Evolutionary conservation across 768 basidiomycete genomes (phyloP).

Genomic region (Tulasnella sp.): DNA sequence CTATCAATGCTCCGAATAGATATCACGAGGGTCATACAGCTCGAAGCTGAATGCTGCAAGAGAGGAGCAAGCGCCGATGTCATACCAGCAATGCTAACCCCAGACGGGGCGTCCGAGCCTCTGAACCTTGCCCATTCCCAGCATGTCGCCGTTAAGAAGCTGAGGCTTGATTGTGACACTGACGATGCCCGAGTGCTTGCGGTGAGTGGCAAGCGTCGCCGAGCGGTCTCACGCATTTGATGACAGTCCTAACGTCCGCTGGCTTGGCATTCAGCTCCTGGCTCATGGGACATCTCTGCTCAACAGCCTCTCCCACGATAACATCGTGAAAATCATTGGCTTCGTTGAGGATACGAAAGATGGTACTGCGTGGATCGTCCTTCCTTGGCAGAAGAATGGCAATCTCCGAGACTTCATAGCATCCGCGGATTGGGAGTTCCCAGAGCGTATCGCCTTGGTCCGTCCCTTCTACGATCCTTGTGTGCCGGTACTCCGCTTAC

Average conservation of each 20-base stretch:
- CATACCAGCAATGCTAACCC: neutral
- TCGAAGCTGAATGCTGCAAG: neutral
- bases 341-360: neutral
- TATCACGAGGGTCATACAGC: neutral
- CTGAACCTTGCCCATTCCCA: neutral
- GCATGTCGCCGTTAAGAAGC: neutral
- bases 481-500: neutral
- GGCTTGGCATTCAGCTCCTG: neutral
- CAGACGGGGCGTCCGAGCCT: neutral
- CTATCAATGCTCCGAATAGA: neutral
- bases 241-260: neutral
- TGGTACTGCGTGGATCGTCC: neutral
- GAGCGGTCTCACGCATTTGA: neutral
- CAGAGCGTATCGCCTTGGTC: neutral
- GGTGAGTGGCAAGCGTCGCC: neutral
- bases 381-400: neutral
- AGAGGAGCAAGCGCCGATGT: neutral
- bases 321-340: neutral
- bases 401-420: neutral
- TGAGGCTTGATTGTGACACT: neutral
- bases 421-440: neutral
- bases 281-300: neutral
- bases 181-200: neutral
- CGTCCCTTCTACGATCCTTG: neutral
- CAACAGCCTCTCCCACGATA: neutral